Evolutionary conservation across 1,284 basidiomycete species (phyloP).

Genomic region (Malassezia obtusa): DNA sequence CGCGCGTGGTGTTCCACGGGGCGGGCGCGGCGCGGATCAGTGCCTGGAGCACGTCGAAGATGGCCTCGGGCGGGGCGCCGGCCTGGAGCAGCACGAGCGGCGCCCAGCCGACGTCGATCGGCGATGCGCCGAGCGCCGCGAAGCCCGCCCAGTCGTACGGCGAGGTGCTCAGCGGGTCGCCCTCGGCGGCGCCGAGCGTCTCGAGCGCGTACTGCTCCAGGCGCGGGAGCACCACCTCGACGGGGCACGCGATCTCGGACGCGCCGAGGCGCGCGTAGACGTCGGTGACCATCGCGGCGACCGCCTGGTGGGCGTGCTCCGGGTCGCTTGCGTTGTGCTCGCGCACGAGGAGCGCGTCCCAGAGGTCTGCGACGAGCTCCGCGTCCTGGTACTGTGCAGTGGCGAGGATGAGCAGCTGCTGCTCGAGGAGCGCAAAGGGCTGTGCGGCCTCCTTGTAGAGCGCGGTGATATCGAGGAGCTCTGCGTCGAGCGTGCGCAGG

Average conservation of each 20-base stretch:
- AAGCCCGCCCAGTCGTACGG: constrained; percentile 2
- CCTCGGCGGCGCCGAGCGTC: constrained; percentile 14
- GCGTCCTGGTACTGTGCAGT: constrained; percentile 85
- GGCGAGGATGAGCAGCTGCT: constrained; percentile 83
- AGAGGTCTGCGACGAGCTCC: constrained; percentile 68
- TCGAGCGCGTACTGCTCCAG: constrained; percentile 36
- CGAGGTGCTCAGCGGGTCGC: background rate
- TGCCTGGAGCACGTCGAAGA: constrained; percentile 74
- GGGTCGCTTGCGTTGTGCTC: constrained; percentile 52
- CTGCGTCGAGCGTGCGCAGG: constrained; percentile 51
- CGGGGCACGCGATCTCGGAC: constrained; percentile 38
- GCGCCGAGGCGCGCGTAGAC: constrained; percentile 22
- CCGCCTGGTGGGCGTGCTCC: constrained; percentile 23
- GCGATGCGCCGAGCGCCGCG: background rate
- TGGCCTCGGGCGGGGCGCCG: constrained; percentile 62
- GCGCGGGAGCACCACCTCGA: constrained; percentile 33
- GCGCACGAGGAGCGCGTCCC: constrained; percentile 74
- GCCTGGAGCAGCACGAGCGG: constrained; percentile 66
- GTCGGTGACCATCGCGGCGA: constrained; percentile 24
- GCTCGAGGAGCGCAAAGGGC: constrained; percentile 70
- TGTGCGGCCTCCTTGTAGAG: constrained; percentile 81
- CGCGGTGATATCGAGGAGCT: constrained; percentile 52
- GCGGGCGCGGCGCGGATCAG: constrained; percentile 58
- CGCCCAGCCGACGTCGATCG: constrained; percentile 60
- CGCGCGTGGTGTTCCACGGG: constrained; percentile 35